Evolutionary conservation across 2,329 filamentous ascomycete genomes (phyloP), one percentile per base, ranked within the genome.

Genomic region (Xylariaceae sp.): DNA sequence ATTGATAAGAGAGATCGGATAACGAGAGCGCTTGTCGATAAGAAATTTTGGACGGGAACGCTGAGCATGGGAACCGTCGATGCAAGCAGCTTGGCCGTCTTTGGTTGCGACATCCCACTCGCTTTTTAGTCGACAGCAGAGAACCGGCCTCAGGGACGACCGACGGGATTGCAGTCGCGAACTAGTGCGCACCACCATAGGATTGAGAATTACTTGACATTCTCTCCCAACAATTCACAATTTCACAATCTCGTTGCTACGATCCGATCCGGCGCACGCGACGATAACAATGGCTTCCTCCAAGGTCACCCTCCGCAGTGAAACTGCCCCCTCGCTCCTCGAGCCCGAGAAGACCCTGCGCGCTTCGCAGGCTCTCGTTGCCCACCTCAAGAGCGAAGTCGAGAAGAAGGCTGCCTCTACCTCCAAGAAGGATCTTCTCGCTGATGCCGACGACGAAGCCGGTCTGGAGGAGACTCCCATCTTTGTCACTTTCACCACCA

Each of bases 401-500:
- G 77, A 79, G 67, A 74, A 81, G 64, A 77, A 78, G 59, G 71
- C 74, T 15, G 72, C 74, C 34, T 75, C 74, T 49, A 71, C 78
- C 1, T 70, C 72, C 65, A 86, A 86, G 76, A 81, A 81, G 69
- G 82, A 81, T 64, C 77, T 87, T 9, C 76, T 87, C 58, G 77
- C 75, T 57, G 75, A 73, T 54, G 74, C 75, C 15, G 76, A 77
- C 47, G 78, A 79, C 47, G 76, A 75, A 13, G 76, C 77, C 48
- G 78, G 79, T 45, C 62, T 74, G 48, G 74, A 74, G 55, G 79
- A 83, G 61, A 78, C 76, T 3, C 83, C 84, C 52, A 75, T 88
- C 70, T 87, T 82, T 81, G 77, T 88, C 50, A 84, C 78, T 42
- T 73, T 88, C 64, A 85, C 83, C 55, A 87, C 84, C 63, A 88